Evolutionary conservation across 176 grass and related monocot species (phyloP).

Genomic region (Lolium rigidum): DNA sequence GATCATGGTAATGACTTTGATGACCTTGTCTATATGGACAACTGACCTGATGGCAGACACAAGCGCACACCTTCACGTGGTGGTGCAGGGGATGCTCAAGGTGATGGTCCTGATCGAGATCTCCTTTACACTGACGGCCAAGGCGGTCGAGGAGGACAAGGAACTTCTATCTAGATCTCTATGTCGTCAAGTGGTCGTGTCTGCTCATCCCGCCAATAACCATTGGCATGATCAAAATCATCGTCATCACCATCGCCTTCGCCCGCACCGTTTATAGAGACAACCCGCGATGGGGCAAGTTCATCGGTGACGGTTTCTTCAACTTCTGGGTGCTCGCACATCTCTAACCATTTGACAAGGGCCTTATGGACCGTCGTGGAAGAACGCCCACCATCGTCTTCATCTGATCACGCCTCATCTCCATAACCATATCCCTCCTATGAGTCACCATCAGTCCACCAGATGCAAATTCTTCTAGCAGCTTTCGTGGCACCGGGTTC

Average conservation of each 20-base stretch:
- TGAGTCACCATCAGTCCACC: slow-evolving; percentile 38
- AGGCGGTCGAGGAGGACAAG: slow-evolving; percentile 29
- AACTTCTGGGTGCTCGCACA: slow-evolving; percentile 47
- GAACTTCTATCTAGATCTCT: slow-evolving; percentile 32
- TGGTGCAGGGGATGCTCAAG: slow-evolving; percentile 42
- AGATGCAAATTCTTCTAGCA: neutral
- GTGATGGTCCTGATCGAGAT: slow-evolving; percentile 45
- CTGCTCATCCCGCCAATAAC: slow-evolving; percentile 39
- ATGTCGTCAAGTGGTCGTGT: slow-evolving; percentile 39
- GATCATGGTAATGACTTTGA: no score
- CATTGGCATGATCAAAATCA: slow-evolving; percentile 42
- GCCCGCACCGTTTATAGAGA: slow-evolving; percentile 37
- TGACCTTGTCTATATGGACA: no score
- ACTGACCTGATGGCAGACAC: no score
- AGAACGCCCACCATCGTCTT: slow-evolving; percentile 43
- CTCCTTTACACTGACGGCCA: slow-evolving; percentile 43
- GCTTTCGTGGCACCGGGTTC: neutral
- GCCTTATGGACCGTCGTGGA: slow-evolving; percentile 37
- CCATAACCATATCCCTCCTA: slow-evolving; percentile 40
- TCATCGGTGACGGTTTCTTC: slow-evolving; percentile 35
- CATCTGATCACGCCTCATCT: slow-evolving; percentile 38
- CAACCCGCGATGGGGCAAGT: slow-evolving; percentile 39
- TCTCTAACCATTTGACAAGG: slow-evolving; percentile 42
- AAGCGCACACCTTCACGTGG: slow-evolving; percentile 31
- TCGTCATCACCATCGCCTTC: slow-evolving; percentile 38